Conservation (phyloP, 2,329 filamentous ascomycete genomes). For the Exophiala spinifera region DNA sequence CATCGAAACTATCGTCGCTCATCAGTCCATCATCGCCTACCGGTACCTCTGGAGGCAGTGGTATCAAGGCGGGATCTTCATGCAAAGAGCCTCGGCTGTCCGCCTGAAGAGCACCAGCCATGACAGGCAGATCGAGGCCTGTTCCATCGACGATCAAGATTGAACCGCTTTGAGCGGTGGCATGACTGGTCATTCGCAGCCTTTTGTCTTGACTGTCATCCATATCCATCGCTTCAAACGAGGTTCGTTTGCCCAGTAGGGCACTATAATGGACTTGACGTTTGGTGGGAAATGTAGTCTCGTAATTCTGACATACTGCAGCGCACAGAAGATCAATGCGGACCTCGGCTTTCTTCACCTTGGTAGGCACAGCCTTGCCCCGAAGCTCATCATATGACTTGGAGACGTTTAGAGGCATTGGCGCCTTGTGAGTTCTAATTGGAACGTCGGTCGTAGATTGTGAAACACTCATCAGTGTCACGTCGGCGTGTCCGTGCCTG, state of each 20-base stretch:
- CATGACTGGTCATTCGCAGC: slow-evolving; percentile 47
- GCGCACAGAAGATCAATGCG: slow-evolving; percentile 82
- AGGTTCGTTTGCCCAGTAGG: slow-evolving; percentile 15
- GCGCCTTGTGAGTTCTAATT: slow-evolving; percentile 34
- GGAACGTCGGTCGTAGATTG: slow-evolving; percentile 19
- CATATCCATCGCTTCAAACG: slow-evolving; percentile 2
- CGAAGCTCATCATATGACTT: slow-evolving; percentile 44
- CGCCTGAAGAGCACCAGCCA: slow-evolving; percentile 37
- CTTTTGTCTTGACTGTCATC: slow-evolving; percentile 5
- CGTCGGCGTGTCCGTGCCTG: slow-evolving; percentile 37
- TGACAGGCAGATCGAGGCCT: slow-evolving; percentile 34
- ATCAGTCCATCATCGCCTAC: neutral
- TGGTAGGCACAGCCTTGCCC: slow-evolving; percentile 37
- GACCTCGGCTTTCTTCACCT: slow-evolving; percentile 48
- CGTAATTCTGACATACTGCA: slow-evolving; percentile 73
- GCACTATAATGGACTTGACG: slow-evolving; percentile 22
- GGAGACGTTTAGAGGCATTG: slow-evolving; percentile 45
- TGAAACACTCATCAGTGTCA: slow-evolving; percentile 26
- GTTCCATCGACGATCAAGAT: slow-evolving; percentile 76
- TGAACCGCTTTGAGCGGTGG: slow-evolving; percentile 81
- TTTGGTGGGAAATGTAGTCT: slow-evolving; percentile 59
- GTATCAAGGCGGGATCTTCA: neutral
- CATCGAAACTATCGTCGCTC: slow-evolving; percentile 16
- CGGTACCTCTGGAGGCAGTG: neutral
- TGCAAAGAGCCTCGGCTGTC: neutral